Percentiles rank a stretch among this genome's conserved stretches.
These are phyloP conservation scores for Leptomonas pyrrhocoris DNA, from an alignment of 208 protist genomes.

Conservation along the genomic window DNA sequence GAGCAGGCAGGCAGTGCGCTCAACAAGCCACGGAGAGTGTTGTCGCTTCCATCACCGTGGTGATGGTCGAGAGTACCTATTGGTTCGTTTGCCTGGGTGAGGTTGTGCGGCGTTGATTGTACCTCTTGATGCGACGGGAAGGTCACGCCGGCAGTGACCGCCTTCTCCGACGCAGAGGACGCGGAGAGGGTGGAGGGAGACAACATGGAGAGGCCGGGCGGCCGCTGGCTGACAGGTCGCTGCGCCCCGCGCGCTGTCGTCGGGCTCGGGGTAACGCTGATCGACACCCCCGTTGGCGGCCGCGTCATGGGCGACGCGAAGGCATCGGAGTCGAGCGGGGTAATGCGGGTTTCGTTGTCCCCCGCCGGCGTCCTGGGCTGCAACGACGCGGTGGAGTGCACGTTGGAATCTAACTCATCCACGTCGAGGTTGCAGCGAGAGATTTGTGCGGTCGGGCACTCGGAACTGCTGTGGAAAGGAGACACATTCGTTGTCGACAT, in stretches of 20 bases:
- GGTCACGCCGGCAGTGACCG: background rate
- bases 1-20: background rate
- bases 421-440: constrained; percentile 4
- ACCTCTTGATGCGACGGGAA: background rate
- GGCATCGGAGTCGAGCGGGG: constrained; percentile 24
- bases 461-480: constrained; percentile 57
- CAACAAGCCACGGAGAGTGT: background rate
- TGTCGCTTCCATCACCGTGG: background rate
- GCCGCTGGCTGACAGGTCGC: background rate
- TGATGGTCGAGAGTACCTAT: too few species aligned
- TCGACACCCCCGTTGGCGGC: constrained; percentile 1
- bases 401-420: background rate
- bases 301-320: constrained; percentile 19
- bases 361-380: background rate
- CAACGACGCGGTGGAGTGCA: constrained; percentile 10
- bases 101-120: background rate
- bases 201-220: background rate
- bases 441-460: constrained; percentile 21
- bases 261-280: background rate
- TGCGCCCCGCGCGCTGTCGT: background rate
- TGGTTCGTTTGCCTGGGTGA: too few species aligned
- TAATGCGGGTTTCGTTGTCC: background rate
- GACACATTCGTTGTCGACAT: constrained; percentile 40
- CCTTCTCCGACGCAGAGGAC: background rate
- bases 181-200: background rate